Percentiles rank a stretch among this genome's conserved stretches.
Evolutionary conservation across 1,139 yeast genomes (phyloP).

Genomic region (Yamadazyma oceani): DNA sequence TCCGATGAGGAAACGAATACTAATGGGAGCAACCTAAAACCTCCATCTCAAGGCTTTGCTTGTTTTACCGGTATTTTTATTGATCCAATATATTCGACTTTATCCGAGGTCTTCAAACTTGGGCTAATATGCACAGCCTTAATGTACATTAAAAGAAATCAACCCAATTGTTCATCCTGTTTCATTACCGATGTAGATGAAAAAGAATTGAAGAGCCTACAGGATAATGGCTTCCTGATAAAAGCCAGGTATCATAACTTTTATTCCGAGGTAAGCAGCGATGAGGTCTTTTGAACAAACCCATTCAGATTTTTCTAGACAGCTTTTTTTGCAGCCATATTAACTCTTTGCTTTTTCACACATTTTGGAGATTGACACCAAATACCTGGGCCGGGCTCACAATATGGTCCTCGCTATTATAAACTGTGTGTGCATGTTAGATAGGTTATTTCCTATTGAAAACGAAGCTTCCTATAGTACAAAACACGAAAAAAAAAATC

Average conservation of each 20-base stretch:
- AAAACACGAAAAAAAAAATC: too few relatives aligned
- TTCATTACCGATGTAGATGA: neutral
- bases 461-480: too few relatives aligned
- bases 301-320: too few relatives aligned
- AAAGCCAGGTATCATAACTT: conserved; percentile 1
- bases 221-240: neutral
- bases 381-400: too few relatives aligned
- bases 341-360: too few relatives aligned
- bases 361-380: too few relatives aligned
- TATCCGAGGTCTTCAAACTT: neutral
- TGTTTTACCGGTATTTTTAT: neutral
- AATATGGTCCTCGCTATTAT: too few relatives aligned
- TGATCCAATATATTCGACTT: neutral
- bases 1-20: neutral
- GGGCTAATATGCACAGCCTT: conserved; percentile 1
- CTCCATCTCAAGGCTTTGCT: neutral
- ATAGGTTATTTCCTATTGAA: too few relatives aligned
- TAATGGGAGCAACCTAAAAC: neutral
- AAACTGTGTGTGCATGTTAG: too few relatives aligned
- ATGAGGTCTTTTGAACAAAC: too few relatives aligned
- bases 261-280: neutral
- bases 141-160: neutral
- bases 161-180: neutral
- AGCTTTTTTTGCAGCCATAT: too few relatives aligned
- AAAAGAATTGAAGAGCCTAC: conserved; percentile 1